Conservation (phyloP, 73 alveolate species). For the Symbiodinium natans region DNA sequence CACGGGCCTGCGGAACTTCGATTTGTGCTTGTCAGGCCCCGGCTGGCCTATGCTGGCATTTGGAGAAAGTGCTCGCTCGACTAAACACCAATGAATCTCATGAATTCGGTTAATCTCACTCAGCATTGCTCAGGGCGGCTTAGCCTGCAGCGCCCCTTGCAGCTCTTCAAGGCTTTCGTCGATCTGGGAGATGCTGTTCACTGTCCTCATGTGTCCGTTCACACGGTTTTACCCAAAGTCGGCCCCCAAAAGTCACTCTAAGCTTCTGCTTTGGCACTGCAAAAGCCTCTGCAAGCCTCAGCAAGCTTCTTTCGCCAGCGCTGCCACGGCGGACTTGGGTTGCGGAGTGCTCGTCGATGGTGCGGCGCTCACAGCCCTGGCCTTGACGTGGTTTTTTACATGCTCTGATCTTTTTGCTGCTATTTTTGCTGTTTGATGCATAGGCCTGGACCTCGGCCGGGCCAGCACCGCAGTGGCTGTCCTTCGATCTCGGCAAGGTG, state of each 20-base stretch:
- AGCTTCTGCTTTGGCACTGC: too few relatives aligned
- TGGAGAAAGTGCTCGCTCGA: too few relatives aligned
- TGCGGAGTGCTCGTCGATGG: conserved; percentile 59
- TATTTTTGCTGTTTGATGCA: neutral
- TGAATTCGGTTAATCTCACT: too few relatives aligned
- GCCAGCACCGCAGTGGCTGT: conserved; percentile 70
- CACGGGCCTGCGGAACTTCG: conserved; percentile 47
- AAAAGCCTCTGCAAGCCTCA: too few relatives aligned
- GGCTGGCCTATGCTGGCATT: too few relatives aligned
- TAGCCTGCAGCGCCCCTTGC: neutral
- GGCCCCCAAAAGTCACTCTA: too few relatives aligned
- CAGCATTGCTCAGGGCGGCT: neutral
- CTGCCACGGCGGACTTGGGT: conserved; percentile 40
- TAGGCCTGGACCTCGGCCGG: conserved; percentile 82
- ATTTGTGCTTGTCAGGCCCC: conserved; percentile 55
- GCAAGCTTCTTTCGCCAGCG: conserved; percentile 14
- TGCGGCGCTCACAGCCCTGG: conserved; percentile 35
- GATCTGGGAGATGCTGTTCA: neutral
- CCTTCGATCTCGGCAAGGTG: conserved; percentile 47
- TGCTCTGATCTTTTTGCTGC: neutral
- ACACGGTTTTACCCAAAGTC: too few relatives aligned
- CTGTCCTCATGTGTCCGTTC: neutral
- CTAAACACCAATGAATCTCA: too few relatives aligned
- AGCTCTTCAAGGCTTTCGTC: neutral
- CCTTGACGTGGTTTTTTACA: neutral